Base-by-base conservation (phyloP, 163 green algal species). In the Dunaliella salina region DNA sequence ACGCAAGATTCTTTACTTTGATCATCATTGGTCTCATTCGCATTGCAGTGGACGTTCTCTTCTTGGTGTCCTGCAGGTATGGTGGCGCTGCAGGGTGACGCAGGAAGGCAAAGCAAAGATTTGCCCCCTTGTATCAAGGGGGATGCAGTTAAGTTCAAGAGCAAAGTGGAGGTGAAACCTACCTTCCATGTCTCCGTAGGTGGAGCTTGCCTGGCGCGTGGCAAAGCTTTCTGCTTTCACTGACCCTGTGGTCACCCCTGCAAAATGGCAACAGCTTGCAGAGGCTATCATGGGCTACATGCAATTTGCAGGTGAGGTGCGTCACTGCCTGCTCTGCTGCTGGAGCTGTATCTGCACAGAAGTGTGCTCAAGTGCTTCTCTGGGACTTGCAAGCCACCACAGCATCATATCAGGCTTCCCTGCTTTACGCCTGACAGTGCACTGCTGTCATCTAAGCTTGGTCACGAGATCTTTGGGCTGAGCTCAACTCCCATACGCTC, bases 231-330 rank as follows among this genome's bases (percentile, higher is more conserved):
- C 63, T 75, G 63, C 63, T 8, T 15, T 3, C 40, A 50, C 40
- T 29, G 63, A 29, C 63, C 22, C 22, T 75, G 13, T 75, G 11
- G 63, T 75, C 20, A 12, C 63, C 63, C 1, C 63, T 12, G 3
- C 22, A 26, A 75, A 75, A 29, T 29, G 22, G 22, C 63, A 75
- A 3, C 22, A 26, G 63, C 63, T 95, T 40, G 87, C 84, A 25
- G 89, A 91, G 0, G 88, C 88, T 24, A 80, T 95, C 24, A 63
- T 92, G 29, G 26, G 26, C 0, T 91, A 91, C 50, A 75, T 75
- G 63, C 22, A 75, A 29, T 75, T 26, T 75, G 63, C 63, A 75
- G 63, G 63, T 75, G 63, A 8, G 63, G 63, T 75, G 63, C 22
- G 63, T 75, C 8, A 75, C 22, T 5, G 63, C 63, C 24, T 26